Evolutionary conservation across 495 filamentous ascomycete genomes (phyloP).

Genomic region (Trichoderma erinaceum): DNA sequence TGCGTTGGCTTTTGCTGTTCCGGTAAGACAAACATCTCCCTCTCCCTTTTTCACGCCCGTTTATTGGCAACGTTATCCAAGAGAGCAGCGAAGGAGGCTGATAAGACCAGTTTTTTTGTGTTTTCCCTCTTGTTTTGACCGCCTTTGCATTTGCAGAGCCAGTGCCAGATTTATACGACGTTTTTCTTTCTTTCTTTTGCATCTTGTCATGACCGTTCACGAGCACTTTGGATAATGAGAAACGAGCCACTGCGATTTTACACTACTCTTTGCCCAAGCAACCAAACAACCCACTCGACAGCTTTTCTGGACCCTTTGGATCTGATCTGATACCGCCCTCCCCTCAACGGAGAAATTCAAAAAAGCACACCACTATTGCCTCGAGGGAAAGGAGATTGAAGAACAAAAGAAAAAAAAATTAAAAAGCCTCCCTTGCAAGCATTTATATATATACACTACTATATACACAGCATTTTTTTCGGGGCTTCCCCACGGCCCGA

Average conservation of each 20-base stretch:
- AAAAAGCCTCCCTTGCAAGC: background rate
- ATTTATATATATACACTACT: background rate
- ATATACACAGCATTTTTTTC: background rate
- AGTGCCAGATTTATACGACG: background rate
- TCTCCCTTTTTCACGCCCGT: slow-evolving; percentile 8
- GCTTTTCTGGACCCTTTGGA: background rate
- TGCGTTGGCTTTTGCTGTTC: slow-evolving; percentile 12
- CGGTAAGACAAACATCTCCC: slow-evolving; percentile 9
- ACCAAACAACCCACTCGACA: slow-evolving; percentile 1
- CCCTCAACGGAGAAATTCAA: background rate
- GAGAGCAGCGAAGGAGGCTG: background rate
- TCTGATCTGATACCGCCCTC: slow-evolving; percentile 5
- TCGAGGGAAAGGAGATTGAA: background rate
- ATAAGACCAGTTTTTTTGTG: background rate
- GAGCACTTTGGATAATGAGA: slow-evolving; percentile 12
- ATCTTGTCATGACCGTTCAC: slow-evolving; percentile 12
- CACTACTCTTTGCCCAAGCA: slow-evolving; percentile 7
- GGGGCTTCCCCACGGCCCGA: slow-evolving; percentile 1
- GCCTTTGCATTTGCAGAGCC: slow-evolving; percentile 5
- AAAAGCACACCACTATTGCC: background rate
- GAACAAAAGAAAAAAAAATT: background rate
- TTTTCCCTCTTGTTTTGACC: background rate
- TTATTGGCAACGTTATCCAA: background rate
- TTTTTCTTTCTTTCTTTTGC: background rate
- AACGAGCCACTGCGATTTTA: slow-evolving; percentile 14